Base-by-base conservation (phyloP, 108 stramenopile genomes). In the Pseudonitzschia pungens region DNA sequence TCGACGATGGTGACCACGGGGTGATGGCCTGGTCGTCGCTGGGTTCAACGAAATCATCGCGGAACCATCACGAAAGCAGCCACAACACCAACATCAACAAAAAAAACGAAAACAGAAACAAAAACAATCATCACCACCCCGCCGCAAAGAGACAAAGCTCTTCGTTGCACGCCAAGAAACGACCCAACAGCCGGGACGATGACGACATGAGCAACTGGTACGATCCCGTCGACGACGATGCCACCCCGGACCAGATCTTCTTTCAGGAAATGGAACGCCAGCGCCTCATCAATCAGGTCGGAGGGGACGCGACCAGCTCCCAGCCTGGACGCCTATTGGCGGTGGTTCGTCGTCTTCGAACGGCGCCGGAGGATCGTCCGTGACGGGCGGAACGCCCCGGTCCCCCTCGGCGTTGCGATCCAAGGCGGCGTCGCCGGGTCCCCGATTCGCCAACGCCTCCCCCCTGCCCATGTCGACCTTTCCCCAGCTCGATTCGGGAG, bases 211-310 rank as follows among this genome's bases (percentile, higher is more conserved):
- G 81, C 65, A 63, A 72, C 29, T 92, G 92, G 92, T 92, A 92
- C 63, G 89, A 88, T 44, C 64, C 73, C 8, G 81, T 90, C 21
- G 77, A 86, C 29, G 69, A 79, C 18, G 71, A 84, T 73, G 87
- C 92, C 20, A 79, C 89, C 14, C 87, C 92, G 32, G 87, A 90
- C 42, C 84, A 87, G 41, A 82, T 90, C 24, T 92, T 92, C 69
- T 90, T 87, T 84, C 65, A 88, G 52, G 92, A 92, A 79, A 92
- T 89, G 89, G 87, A 90, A 74, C 91, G 91, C 40, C 87, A 88
- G 51, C 75, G 86, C 56, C 59, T 88, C 32, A 42, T 88, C 24
- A 85, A 77, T 57, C 75, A 76, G 65, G 79, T 83, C 71, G 77
- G 80, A 16, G 81, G 60, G 41, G 51, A 14, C n/a, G 12, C 54